Percentiles rank a stretch among this genome's conserved stretches.
These are phyloP conservation scores for Aspergillus sp. DNA, from an alignment of 2,329 filamentous ascomycete species.

Conservation along the genomic window DNA sequence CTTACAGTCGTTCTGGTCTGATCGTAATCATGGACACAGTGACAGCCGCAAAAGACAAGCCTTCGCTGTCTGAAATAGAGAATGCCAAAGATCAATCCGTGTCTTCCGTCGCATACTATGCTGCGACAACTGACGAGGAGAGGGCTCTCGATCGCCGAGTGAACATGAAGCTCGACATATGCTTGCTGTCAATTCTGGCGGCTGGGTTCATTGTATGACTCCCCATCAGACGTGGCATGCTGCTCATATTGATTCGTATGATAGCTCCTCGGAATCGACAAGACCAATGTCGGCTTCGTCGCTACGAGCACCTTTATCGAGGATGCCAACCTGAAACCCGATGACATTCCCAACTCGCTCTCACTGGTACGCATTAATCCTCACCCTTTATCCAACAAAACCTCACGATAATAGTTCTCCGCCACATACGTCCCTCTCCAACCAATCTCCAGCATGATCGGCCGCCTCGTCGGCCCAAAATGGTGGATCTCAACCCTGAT, in stretches of 20 bases:
- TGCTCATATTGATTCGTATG: no score
- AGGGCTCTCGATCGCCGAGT: neutral
- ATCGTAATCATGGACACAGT: neutral
- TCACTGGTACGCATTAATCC: constrained; percentile 2
- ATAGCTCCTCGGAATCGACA: constrained; percentile 10
- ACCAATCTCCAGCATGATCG: constrained; percentile 13
- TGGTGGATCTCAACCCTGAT: constrained; percentile 14
- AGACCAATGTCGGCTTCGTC: constrained; percentile 11
- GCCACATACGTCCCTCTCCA: constrained; percentile 19
- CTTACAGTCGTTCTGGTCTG: neutral
- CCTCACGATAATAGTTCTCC: constrained; percentile 5
- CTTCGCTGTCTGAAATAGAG: constrained; percentile 2
- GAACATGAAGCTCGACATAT: neutral
- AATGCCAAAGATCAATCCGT: constrained; percentile 1
- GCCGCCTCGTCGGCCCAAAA: constrained; percentile 12
- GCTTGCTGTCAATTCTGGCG: neutral
- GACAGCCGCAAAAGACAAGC: neutral
- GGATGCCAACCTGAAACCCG: constrained; percentile 7
- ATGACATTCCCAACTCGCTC: constrained; percentile 9
- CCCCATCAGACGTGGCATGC: neutral
- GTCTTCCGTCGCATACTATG: neutral
- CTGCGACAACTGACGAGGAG: neutral
- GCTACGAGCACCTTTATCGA: constrained; percentile 12
- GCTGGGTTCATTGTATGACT: neutral
- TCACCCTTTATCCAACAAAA: neutral